phyloP scores from a whole-genome alignment of 495 filamentous ascomycete genomes.

The Penicillium cosmopolitanum region DNA sequence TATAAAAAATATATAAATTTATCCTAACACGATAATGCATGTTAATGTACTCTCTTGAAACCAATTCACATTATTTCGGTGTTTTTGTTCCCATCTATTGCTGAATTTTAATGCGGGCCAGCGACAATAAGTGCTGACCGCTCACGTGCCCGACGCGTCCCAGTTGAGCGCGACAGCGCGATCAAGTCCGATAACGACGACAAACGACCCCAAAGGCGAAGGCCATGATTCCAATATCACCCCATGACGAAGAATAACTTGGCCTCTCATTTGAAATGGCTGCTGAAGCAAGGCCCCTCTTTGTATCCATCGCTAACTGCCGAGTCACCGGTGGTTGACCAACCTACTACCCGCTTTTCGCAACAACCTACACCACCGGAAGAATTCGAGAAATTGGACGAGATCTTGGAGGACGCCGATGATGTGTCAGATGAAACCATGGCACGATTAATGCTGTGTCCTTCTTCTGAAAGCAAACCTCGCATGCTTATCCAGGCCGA shows the following conservation, averaged over 20 bases:
- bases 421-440: slow-evolving; percentile 47
- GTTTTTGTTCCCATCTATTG: too few species aligned
- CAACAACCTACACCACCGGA: slow-evolving; percentile 26
- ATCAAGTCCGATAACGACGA: slow-evolving; percentile 1
- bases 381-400: slow-evolving; percentile 22
- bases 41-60: too few species aligned
- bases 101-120: neutral
- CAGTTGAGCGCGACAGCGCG: slow-evolving; percentile 22
- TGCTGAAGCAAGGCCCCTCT: slow-evolving; percentile 46
- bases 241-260: slow-evolving; percentile 60
- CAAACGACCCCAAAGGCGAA: slow-evolving; percentile 13
- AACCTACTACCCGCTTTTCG: slow-evolving; percentile 16
- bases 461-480: slow-evolving; percentile 55
- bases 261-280: slow-evolving; percentile 52
- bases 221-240: slow-evolving; percentile 40
- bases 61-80: too few species aligned
- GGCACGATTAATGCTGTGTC: slow-evolving; percentile 58
- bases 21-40: neutral
- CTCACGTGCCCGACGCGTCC: slow-evolving; percentile 38
- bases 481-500: slow-evolving; percentile 46
- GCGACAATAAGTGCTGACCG: slow-evolving; percentile 21
- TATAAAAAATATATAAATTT: neutral
- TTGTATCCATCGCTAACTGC: slow-evolving; percentile 37
- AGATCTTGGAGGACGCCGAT: slow-evolving; percentile 31
- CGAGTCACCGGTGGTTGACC: slow-evolving; percentile 27